phyloP scores from a whole-genome alignment of 2,329 filamentous ascomycete genomes.

The Aspergillus caelatus region DNA sequence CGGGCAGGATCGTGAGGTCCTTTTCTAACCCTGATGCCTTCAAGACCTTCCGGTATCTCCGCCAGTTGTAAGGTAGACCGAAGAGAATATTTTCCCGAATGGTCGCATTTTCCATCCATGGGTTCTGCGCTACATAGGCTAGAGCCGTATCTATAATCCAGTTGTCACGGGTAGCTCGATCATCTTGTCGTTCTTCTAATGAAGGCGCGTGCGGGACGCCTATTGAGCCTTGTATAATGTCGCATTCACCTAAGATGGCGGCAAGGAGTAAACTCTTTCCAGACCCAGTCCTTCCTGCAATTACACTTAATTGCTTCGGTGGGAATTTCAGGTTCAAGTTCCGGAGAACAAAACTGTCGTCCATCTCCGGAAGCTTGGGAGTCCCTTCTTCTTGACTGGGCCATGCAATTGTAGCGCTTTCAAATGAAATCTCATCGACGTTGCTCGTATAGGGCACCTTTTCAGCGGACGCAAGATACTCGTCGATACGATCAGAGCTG shows the following conservation, averaged over 20 bases:
- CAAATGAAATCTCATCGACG: slow-evolving; percentile 64
- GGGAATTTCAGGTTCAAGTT: slow-evolving; percentile 71
- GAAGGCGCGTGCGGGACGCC: slow-evolving; percentile 53
- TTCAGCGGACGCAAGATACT: slow-evolving; percentile 70
- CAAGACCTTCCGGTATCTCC: slow-evolving; percentile 71
- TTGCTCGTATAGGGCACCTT: slow-evolving; percentile 57
- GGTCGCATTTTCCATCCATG: slow-evolving; percentile 83
- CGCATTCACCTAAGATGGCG: slow-evolving; percentile 73
- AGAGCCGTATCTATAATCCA: slow-evolving; percentile 73
- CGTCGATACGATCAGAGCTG: slow-evolving; percentile 71
- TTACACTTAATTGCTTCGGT: slow-evolving; percentile 69
- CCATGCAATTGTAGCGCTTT: slow-evolving; percentile 72
- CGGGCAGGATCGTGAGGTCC: slow-evolving; percentile 73
- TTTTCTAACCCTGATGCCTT: slow-evolving; percentile 73
- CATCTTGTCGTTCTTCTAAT: slow-evolving; percentile 63
- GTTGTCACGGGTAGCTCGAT: slow-evolving; percentile 61
- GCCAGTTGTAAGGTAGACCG: slow-evolving; percentile 68
- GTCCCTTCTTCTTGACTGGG: slow-evolving; percentile 61
- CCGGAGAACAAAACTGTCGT: slow-evolving; percentile 60
- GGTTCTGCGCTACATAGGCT: slow-evolving; percentile 77
- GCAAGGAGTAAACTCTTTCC: slow-evolving; percentile 76
- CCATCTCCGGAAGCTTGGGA: slow-evolving; percentile 39
- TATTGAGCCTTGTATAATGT: slow-evolving; percentile 66
- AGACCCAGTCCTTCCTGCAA: slow-evolving; percentile 75
- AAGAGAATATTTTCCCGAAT: slow-evolving; percentile 80